A percentile compares a stretch with the other conserved stretches of the same genome.
phyloP scores from a whole-genome alignment of 2,329 filamentous ascomycete species.

The Zarea fungicola region DNA sequence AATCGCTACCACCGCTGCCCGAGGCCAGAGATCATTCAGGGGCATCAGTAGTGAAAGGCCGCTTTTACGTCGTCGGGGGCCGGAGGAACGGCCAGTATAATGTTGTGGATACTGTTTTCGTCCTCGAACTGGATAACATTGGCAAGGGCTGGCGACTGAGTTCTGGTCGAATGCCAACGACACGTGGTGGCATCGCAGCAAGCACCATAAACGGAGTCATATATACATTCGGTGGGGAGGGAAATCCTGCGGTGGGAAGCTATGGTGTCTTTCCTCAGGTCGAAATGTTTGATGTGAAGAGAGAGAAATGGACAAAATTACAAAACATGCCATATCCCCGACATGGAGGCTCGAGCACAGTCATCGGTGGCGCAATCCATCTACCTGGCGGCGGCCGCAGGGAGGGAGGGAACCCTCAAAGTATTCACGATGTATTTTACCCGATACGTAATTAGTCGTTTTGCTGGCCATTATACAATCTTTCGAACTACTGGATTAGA shows the following conservation, averaged over 20 bases:
- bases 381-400: constrained; percentile 30
- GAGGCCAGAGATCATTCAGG: constrained; percentile 31
- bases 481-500: too few species aligned
- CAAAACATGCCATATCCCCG: constrained; percentile 27
- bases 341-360: constrained; percentile 29
- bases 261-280: constrained; percentile 25
- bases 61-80: constrained; percentile 34
- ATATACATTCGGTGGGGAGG: constrained; percentile 35
- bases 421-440: neutral
- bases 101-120: constrained; percentile 29
- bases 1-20: constrained; percentile 26
- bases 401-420: constrained; percentile 13
- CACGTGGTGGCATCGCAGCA: constrained; percentile 29
- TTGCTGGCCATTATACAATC: too few species aligned
- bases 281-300: constrained; percentile 25
- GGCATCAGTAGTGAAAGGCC: constrained; percentile 24
- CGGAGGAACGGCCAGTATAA: constrained; percentile 26
- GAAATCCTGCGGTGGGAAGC: constrained; percentile 19
- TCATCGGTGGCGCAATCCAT: constrained; percentile 23
- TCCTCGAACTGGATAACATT: constrained; percentile 25
- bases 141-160: constrained; percentile 24
- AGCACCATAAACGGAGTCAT: constrained; percentile 23
- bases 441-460: neutral
- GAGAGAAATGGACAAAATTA: constrained; percentile 23
- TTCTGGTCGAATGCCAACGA: constrained; percentile 29